Conservation (phyloP, 1,284 basidiomycete genomes). For the Ganoderma boninense region DNA sequence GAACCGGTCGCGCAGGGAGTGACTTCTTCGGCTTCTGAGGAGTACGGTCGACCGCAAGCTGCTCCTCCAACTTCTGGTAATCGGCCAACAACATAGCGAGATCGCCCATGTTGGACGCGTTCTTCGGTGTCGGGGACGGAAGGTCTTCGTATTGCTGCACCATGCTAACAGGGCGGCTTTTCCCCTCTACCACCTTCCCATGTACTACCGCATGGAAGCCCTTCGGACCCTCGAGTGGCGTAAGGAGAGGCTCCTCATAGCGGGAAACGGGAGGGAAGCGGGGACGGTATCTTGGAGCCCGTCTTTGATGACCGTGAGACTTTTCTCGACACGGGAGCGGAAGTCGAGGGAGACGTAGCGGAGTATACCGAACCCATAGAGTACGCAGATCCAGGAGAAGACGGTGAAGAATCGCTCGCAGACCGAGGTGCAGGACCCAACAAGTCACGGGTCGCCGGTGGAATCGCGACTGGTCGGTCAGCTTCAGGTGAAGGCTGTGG, state of each 20-base stretch:
- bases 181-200: conserved; percentile 37
- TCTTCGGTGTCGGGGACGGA: conserved; percentile 25
- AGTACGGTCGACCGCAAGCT: conserved; percentile 32
- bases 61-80: conserved; percentile 41
- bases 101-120: conserved; percentile 39
- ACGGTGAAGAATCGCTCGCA: conserved; percentile 20
- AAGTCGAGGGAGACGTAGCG: conserved; percentile 23
- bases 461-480: neutral
- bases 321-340: conserved; percentile 23
- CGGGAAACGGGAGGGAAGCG: conserved; percentile 18
- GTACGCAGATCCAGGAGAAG: conserved; percentile 28
- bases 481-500: conserved; percentile 28
- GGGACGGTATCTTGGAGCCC: conserved; percentile 17
- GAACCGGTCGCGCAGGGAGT: conserved; percentile 7
- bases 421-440: conserved; percentile 28
- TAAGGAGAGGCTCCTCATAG: conserved; percentile 34
- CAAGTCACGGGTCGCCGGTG: conserved; percentile 31
- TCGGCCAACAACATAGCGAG: conserved; percentile 39
- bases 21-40: conserved; percentile 36
- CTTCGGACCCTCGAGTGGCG: conserved; percentile 31
- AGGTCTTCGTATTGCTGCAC: conserved; percentile 24
- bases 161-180: conserved; percentile 28
- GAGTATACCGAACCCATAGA: conserved; percentile 27
- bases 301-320: conserved; percentile 18
- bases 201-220: conserved; percentile 44